These are phyloP conservation scores for Apostasia ramifera DNA, from an alignment of 106 monocot genomes.

Conservation along the genomic window DNA sequence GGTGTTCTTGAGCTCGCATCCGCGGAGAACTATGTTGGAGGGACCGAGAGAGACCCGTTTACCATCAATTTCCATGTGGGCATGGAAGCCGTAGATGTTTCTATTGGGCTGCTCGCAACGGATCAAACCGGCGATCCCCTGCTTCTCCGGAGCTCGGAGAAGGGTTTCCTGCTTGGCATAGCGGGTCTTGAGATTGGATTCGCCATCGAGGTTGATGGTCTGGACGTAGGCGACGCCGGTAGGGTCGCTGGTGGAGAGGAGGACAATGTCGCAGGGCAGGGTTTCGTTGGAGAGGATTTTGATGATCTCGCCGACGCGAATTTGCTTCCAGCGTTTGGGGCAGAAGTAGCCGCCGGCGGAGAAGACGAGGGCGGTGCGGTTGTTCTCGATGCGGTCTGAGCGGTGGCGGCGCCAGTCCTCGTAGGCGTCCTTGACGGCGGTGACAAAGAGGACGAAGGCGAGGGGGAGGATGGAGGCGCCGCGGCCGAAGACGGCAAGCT, in stretches of 20 bases:
- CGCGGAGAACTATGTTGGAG: constrained; percentile 64
- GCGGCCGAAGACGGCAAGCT: constrained; percentile 87
- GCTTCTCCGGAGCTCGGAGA: neutral
- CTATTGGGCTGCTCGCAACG: constrained; percentile 77
- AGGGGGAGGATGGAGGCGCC: constrained; percentile 73
- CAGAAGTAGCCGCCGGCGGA: constrained; percentile 19
- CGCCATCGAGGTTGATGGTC: constrained; percentile 91
- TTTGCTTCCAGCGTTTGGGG: constrained; percentile 56
- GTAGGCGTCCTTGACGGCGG: constrained; percentile 85
- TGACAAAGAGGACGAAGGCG: constrained; percentile 78
- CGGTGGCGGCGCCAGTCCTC: constrained; percentile 89
- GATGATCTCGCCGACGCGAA: constrained; percentile 64
- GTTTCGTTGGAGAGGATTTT: constrained; percentile 44
- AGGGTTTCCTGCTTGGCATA: constrained; percentile 75
- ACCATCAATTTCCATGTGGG: constrained; percentile 57
- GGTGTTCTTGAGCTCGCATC: constrained; percentile 91
- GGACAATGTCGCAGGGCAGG: constrained; percentile 81
- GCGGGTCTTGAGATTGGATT: constrained; percentile 92
- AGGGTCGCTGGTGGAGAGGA: constrained; percentile 74
- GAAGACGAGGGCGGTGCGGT: constrained; percentile 35
- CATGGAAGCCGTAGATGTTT: constrained; percentile 86
- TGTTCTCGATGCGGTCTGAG: constrained; percentile 79
- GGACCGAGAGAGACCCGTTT: constrained; percentile 58
- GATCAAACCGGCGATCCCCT: constrained; percentile 22
- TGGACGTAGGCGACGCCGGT: constrained; percentile 88